Percentiles rank a stretch among this genome's conserved stretches.
Conservation (phyloP, 2,329 filamentous ascomycete species). For the Xylariaceae sp. region DNA sequence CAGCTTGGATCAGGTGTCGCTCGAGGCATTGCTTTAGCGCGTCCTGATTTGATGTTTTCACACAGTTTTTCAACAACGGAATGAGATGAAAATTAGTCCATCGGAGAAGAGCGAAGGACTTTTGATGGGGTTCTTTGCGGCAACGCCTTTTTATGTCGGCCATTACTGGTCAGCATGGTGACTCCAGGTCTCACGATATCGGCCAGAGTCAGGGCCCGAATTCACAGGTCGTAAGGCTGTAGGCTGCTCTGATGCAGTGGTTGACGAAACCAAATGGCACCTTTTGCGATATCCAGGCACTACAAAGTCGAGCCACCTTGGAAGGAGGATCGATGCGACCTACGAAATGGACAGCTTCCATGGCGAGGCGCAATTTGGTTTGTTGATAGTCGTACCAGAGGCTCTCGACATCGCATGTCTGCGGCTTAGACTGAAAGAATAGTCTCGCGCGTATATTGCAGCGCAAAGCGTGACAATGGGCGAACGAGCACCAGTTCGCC, state of each 20-base stretch:
- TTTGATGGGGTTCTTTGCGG: not conserved
- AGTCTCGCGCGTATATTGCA: conserved; percentile 9
- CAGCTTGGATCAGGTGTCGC: conserved; percentile 2
- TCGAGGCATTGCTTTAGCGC: conserved; percentile 1
- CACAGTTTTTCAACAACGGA: not conserved
- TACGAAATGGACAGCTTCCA: not conserved
- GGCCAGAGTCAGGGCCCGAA: too few relatives aligned
- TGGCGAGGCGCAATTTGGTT: not conserved
- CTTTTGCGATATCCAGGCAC: too few relatives aligned
- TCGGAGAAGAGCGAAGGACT: conserved; percentile 3
- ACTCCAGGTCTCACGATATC: too few relatives aligned
- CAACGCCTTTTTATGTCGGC: too few relatives aligned
- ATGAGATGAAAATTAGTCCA: not conserved
- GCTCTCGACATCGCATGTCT: not conserved
- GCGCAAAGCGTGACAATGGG: conserved; percentile 8
- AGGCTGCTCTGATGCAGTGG: too few relatives aligned
- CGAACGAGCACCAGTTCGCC: conserved; percentile 16
- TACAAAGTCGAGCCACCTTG: not conserved
- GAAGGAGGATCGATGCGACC: not conserved
- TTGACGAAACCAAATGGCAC: too few relatives aligned
- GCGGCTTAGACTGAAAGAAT: conserved; percentile 9
- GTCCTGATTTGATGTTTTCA: not conserved
- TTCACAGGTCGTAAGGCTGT: too few relatives aligned
- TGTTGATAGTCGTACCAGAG: not conserved
- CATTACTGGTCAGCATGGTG: too few relatives aligned